Base-by-base conservation (phyloP, 73 alveolate genomes). In the Paramecium caudatum region DNA sequence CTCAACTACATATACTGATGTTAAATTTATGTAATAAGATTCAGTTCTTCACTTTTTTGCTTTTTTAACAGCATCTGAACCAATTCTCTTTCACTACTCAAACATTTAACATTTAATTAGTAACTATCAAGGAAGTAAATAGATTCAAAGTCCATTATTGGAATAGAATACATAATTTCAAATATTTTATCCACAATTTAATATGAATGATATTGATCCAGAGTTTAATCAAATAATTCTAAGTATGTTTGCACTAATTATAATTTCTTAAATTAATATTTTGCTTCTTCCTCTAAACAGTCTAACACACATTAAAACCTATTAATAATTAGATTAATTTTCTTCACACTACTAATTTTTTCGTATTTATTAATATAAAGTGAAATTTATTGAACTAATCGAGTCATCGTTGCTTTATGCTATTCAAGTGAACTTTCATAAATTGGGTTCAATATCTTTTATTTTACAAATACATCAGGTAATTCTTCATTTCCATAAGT, bases 301-400 rank as follows among this genome's bases (percentile, higher is more conserved):
- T 68, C 84, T 9, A 68, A 23, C 13, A 43, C 3, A 37, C 84
- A 68, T 68, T 68, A n/a, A 68, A 68, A 68, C 34, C 84, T 68
- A 68, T 68, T 49, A n/a, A 68, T 43, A 3, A 68, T 34, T 0
- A 32, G 50, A 34, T 32, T 32, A 1, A 34, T 34, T 25, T 34
- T 25, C 34, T 34, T 32, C 3, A 68, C 34, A 7, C 47, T 37
- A 32, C 61, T 68, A 13, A 68, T 34, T 33, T 68, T 68, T n/a
- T 68, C 84, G 13, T 68, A 68, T 68, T 68, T 68, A 37, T 68
- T 68, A 1, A 68, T 68, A 10, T 68, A 68, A 13, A 68, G 32
- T 0, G 84, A 68, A 25, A 68, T 37, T 34, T 4, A 68, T 68
- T 68, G 34, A 15, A 68, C 61, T 34, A 68, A 12, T 30, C 84